Evolutionary conservation across 495 filamentous ascomycete genomes (phyloP).

Genomic region (Baudoinia panamericana): DNA sequence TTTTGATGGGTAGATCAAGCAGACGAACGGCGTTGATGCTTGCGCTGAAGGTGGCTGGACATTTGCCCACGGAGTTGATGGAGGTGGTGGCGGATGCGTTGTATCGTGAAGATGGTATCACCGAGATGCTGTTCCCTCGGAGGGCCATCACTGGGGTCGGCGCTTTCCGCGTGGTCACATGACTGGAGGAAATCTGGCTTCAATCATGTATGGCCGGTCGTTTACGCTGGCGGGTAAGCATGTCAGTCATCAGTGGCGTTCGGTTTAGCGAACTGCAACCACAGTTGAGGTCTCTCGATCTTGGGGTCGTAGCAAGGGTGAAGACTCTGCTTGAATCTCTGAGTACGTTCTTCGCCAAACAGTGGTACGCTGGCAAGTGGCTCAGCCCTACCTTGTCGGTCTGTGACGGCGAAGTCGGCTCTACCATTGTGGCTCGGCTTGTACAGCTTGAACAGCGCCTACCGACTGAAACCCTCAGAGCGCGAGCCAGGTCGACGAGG

Average conservation of each 20-base stretch:
- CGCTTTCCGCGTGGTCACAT: too few relatives aligned
- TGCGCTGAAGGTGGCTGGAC: too few relatives aligned
- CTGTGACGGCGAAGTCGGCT: slow-evolving; percentile 21
- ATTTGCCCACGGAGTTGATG: too few relatives aligned
- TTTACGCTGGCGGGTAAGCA: too few relatives aligned
- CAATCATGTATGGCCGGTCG: too few relatives aligned
- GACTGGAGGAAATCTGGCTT: too few relatives aligned
- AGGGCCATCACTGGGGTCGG: too few relatives aligned
- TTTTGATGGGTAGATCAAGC: too few relatives aligned
- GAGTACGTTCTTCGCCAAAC: slow-evolving; percentile 1
- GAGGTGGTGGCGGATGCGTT: too few relatives aligned
- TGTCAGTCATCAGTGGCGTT: background rate
- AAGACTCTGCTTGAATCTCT: background rate
- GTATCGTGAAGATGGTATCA: too few relatives aligned
- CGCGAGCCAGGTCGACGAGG: slow-evolving; percentile 26
- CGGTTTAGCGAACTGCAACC: slow-evolving; percentile 6
- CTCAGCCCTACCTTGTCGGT: background rate
- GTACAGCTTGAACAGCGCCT: slow-evolving; percentile 28
- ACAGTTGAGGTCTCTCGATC: background rate
- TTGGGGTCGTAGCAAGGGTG: background rate
- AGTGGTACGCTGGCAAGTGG: background rate
- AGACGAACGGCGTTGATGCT: too few relatives aligned
- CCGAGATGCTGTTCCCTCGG: too few relatives aligned
- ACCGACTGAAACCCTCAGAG: slow-evolving; percentile 26
- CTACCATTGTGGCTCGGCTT: slow-evolving; percentile 23